Conservation (phyloP, 495 filamentous ascomycete species). For the Penicillium pancosmium region DNA sequence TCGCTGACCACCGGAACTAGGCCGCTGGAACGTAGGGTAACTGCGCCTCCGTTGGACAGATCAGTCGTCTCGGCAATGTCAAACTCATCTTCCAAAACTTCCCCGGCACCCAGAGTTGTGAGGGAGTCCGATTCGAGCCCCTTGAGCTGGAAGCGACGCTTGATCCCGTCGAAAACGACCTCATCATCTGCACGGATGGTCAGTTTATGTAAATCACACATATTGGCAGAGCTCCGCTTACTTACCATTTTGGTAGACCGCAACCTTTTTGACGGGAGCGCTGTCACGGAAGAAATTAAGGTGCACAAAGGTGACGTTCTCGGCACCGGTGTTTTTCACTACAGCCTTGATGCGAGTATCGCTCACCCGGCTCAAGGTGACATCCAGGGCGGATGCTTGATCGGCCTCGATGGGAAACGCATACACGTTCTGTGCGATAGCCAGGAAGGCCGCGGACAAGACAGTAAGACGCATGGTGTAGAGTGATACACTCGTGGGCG, state of each 20-base stretch:
- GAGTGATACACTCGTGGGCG: too few relatives aligned
- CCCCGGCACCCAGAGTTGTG: conserved; percentile 57
- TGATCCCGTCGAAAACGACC: conserved; percentile 61
- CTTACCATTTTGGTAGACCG: conserved; percentile 55
- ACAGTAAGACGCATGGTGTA: conserved; percentile 22
- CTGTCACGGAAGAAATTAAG: conserved; percentile 63
- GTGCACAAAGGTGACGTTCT: conserved; percentile 60
- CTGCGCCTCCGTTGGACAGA: conserved; percentile 51
- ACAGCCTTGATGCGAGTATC: conserved; percentile 62
- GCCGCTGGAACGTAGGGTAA: conserved; percentile 52
- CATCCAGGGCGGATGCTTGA: conserved; percentile 49
- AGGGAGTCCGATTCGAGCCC: conserved; percentile 55
- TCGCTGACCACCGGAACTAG: conserved; percentile 49
- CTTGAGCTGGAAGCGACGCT: conserved; percentile 46
- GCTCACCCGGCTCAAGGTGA: conserved; percentile 54
- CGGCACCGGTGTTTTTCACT: conserved; percentile 60
- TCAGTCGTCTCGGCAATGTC: conserved; percentile 61
- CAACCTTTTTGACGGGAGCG: conserved; percentile 62
- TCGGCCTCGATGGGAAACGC: conserved; percentile 44
- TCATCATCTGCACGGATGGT: conserved; percentile 39
- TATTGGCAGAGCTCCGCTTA: conserved; percentile 1
- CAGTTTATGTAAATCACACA: neutral
- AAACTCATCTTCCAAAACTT: conserved; percentile 57
- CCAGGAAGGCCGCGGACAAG: conserved; percentile 35
- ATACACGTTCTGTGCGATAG: conserved; percentile 43